Percentiles rank a stretch among this genome's conserved stretches.
Conservation (phyloP, 352 stramenopile species). For the Aphanomyces stellatus region DNA sequence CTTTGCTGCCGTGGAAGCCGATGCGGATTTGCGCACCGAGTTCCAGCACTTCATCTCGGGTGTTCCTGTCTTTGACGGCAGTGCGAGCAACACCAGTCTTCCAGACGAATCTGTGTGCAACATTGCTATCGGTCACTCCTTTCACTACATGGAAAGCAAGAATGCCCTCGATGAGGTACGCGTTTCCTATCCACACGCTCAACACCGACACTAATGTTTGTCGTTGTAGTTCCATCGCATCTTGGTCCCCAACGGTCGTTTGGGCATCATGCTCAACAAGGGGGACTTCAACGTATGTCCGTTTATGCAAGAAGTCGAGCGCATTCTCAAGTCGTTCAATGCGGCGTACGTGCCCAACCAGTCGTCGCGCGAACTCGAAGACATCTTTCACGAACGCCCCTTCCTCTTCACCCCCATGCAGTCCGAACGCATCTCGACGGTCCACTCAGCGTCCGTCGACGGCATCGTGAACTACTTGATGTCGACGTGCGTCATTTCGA, state of each 20-base stretch:
- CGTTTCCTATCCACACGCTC: not conserved
- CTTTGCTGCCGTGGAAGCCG: slow-evolving; percentile 7
- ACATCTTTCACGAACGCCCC: slow-evolving; percentile 10
- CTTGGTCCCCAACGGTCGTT: slow-evolving; percentile 13
- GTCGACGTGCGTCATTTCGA: slow-evolving; percentile 4
- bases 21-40: not conserved
- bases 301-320: slow-evolving; percentile 19
- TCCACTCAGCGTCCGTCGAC: slow-evolving; percentile 8
- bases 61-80: slow-evolving; percentile 11
- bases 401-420: slow-evolving; percentile 7
- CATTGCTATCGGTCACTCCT: slow-evolving; percentile 12
- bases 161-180: slow-evolving; percentile 15
- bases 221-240: slow-evolving; percentile 19
- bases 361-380: not conserved
- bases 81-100: not conserved
- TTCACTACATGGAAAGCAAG: not conserved
- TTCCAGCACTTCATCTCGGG: not conserved
- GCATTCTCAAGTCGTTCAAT: slow-evolving; percentile 18
- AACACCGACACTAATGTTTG: not conserved
- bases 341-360: not conserved
- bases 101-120: slow-evolving; percentile 13
- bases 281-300: slow-evolving; percentile 4
- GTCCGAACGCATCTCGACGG: not conserved
- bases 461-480: slow-evolving; percentile 16
- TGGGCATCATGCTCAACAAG: slow-evolving; percentile 13